phyloP scores from a whole-genome alignment of 805 yeast species.

The Candida tibetensis region DNA sequence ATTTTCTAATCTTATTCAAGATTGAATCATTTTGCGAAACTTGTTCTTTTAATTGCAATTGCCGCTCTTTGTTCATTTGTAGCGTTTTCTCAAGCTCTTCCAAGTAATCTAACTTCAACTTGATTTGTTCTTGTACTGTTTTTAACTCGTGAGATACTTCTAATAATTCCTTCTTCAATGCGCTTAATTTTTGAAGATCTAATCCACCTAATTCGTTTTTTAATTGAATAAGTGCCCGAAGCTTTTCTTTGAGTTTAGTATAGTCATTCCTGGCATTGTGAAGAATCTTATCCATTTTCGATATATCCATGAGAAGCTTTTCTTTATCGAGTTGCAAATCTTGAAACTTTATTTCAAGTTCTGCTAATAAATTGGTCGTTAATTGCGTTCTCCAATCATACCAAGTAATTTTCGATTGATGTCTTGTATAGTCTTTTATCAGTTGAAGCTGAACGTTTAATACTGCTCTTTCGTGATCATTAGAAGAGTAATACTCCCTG shows the following conservation, averaged over 20 bases:
- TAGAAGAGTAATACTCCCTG: constrained; percentile 44
- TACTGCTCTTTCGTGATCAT: constrained; percentile 33
- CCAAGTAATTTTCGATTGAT: constrained; percentile 57
- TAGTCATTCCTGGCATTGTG: constrained; percentile 10
- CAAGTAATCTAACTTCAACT: constrained; percentile 9
- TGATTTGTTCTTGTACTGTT: constrained; percentile 10
- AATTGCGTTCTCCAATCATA: constrained; percentile 60
- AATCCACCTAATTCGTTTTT: constrained; percentile 10
- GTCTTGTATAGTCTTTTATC: constrained; percentile 49
- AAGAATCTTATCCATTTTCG: constrained; percentile 10
- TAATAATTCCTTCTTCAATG: constrained; percentile 16
- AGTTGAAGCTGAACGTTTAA: constrained; percentile 49
- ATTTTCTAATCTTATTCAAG: constrained; percentile 14
- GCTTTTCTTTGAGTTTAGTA: constrained; percentile 13
- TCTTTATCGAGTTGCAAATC: constrained; percentile 20
- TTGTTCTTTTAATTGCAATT: constrained; percentile 10
- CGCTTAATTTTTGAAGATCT: constrained; percentile 12
- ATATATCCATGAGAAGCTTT: constrained; percentile 12
- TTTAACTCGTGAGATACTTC: constrained; percentile 16
- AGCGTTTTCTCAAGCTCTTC: constrained; percentile 10
- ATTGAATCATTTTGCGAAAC: constrained; percentile 10
- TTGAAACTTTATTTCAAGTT: constrained; percentile 21
- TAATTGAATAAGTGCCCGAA: constrained; percentile 11
- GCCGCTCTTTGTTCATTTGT: constrained; percentile 8
- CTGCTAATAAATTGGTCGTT: constrained; percentile 41